Base-by-base conservation (phyloP, 495 filamentous ascomycete genomes). In the Immersiella caudata region DNA sequence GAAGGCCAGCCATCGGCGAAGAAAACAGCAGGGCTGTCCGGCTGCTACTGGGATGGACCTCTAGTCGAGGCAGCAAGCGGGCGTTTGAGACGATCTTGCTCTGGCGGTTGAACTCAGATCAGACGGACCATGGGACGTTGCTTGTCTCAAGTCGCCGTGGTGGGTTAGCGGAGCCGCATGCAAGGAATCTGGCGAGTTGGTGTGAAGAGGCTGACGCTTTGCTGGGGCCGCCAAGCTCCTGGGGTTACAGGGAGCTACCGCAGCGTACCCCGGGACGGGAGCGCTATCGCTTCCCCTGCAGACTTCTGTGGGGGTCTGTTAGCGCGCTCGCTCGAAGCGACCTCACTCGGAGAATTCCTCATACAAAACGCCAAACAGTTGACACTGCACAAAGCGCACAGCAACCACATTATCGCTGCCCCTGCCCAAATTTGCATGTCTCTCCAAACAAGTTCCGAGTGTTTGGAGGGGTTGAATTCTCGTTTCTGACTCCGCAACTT, bases 61-160 rank as follows among this genome's bases (percentile, higher is more conserved):
- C 60, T 46, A 49, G 59, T 16, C 46, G 25, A 64, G 49, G 51
- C 49, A 61, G 24, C 33, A 55, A 36, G 50, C 46, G 29, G 24
- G 46, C 27, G 68, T 70, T 70, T 70, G 68, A 66, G 68, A 64
- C 60, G 55, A 65, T 64, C 56, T 55, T 59, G 55, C 24, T 57
- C 25, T 66, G 16, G 62, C 51, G 66, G 68, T 21, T 56, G 49
- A 50, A 11, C 66, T 67, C 68, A 69, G 71, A 78, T 78, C 75
- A 78, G 74, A 78, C 74, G 68, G 69, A 70, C 67, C 65, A 63
- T 78, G 75, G 72, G 71, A 78, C 75, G 67, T 61, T 61, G 69
- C 40, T 49, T 59, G 75, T 78, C 73, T 75, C 74, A 73, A 14
- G 16, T 67, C 46, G 67, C 33, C 29, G 50, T 65, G 69, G 68